A percentile compares a stretch with the other conserved stretches of the same genome.
Evolutionary conservation across 129 eudicot genomes (phyloP).

Genomic region (Glebionis coronaria): DNA sequence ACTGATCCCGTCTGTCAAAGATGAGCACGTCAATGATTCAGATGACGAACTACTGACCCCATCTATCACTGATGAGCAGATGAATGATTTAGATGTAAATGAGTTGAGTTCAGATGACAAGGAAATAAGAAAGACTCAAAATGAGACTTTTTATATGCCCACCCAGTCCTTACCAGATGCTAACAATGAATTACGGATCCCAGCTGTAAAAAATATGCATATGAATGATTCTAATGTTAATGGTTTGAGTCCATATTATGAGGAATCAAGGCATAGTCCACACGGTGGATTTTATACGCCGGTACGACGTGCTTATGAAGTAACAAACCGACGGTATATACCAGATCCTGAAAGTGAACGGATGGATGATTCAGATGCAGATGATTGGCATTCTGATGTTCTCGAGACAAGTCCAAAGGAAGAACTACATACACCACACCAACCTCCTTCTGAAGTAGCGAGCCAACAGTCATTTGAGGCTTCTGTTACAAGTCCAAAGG

Average conservation of each 20-base stretch:
- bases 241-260: too few relatives aligned
- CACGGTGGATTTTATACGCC: too few relatives aligned
- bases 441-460: too few relatives aligned
- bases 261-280: not conserved
- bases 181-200: not conserved
- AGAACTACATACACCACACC: not conserved
- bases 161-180: not conserved
- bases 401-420: not conserved
- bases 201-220: not conserved
- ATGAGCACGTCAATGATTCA: too few relatives aligned
- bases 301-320: not conserved
- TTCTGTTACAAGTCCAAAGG: too few relatives aligned
- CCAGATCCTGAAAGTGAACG: not conserved
- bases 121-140: not conserved
- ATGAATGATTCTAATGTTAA: not conserved
- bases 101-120: too few relatives aligned
- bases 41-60: not conserved
- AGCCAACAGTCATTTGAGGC: not conserved
- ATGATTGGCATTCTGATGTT: slow-evolving; percentile 29
- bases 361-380: slow-evolving; percentile 6
- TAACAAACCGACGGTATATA: not conserved
- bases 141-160: not conserved
- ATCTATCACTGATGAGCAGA: not conserved
- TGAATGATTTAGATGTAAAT: not conserved
- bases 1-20: not conserved